phyloP scores from a whole-genome alignment of 192 early-diverging fungal species.

The Ramicandelaber brevisporus region DNA sequence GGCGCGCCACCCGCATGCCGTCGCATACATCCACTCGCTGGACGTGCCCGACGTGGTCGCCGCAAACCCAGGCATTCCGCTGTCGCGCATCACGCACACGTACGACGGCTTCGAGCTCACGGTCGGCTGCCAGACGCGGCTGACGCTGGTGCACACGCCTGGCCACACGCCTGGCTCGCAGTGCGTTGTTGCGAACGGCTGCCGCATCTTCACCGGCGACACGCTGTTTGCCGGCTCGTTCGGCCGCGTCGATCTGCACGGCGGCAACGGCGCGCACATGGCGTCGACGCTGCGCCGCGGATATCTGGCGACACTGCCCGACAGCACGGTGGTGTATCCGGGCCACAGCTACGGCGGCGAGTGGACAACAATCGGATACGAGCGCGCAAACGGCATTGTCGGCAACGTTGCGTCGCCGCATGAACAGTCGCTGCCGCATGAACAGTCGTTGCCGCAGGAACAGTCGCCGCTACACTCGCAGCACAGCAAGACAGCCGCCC shows the following conservation, averaged over 20 bases:
- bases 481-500: no score
- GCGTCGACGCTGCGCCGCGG: constrained; percentile 35
- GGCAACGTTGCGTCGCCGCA: no score
- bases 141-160: constrained; percentile 73
- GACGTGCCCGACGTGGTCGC: constrained; percentile 43
- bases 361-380: constrained; percentile 53
- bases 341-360: constrained; percentile 73
- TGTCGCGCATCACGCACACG: constrained; percentile 26
- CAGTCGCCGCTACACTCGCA: no score
- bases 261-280: constrained; percentile 37
- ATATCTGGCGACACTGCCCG: constrained; percentile 25
- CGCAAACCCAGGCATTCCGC: constrained; percentile 35
- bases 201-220: constrained; percentile 61
- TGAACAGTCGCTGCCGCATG: no score
- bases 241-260: constrained; percentile 62
- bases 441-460: no score
- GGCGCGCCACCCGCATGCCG: constrained; percentile 40
- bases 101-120: constrained; percentile 23
- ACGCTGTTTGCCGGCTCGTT: constrained; percentile 57
- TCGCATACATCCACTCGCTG: constrained; percentile 41
- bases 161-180: constrained; percentile 79
- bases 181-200: constrained; percentile 48
- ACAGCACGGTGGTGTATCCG: constrained; percentile 55
- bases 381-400: no score
- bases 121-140: constrained; percentile 18